Evolutionary conservation across 169 alveolate genomes (phyloP), one percentile per base, ranked within the genome.

Genomic region (Plasmodium gaboni): DNA sequence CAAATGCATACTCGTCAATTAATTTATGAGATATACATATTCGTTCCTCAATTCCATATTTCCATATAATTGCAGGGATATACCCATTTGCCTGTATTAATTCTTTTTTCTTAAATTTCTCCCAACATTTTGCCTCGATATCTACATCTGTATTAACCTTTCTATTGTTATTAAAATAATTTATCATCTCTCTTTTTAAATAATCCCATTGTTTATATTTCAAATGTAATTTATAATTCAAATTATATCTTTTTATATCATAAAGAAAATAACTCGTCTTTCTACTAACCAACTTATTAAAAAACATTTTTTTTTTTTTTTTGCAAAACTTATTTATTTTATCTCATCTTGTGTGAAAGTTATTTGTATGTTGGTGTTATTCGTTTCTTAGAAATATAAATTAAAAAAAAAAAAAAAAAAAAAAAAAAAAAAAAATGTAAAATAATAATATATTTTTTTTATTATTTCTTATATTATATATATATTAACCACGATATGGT

Each of bases 1-100:
- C 97, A 89, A 95, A 95, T 28, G 97, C 97, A 57, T 93, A 90
- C 17, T 91, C 93, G 26, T 88, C 92, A 26, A 95, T 88, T 32
- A 78, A 88, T 32, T 60, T 67, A 50, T 53, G 87, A 50, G 88
- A 74, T 24, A 94, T 89, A 38, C 95, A 92, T 26, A 94, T 88
- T 59, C 93, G 90, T 38, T 88, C 69, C 48, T 86, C 89, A 15
- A 74, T 60, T 1, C 96, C 96, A 70, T 88, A 90, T 42, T 74
- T 86, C 74, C 94, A 80, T 67, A 94, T 89, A 2, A 94, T 83
- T 24, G 95, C 95, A 9, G 96, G 96, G 24, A 94, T 88, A 42
- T 92, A 87, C 12, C 92, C 93, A 68, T 83, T 80, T 50, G 42
- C 91, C 59, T 83, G 91, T 10, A 83, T 22, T 48, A 83, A 61